Percentiles rank a stretch among this genome's conserved stretches.
Conservation (phyloP, 768 basidiomycete species). For the Agrocybe pediades region DNA sequence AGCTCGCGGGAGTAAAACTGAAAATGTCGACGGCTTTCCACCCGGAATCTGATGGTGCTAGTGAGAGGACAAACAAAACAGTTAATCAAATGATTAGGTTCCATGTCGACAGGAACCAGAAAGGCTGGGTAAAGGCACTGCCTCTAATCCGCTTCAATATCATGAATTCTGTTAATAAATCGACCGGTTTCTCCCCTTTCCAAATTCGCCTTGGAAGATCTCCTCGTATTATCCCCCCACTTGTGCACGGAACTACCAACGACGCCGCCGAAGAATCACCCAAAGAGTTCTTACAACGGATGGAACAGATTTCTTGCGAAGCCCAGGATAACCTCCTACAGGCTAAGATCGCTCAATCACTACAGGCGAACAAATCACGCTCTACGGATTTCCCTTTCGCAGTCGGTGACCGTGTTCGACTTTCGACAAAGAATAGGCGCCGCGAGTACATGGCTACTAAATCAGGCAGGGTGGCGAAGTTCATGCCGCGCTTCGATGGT, state of each 20-base stretch:
- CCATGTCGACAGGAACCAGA: constrained; percentile 30
- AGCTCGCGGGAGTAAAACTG: background rate
- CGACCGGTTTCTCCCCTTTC: constrained; percentile 33
- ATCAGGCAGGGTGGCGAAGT: constrained; percentile 31
- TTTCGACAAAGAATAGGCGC: constrained; percentile 25
- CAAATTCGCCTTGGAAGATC: constrained; percentile 25
- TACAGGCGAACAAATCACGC: constrained; percentile 9
- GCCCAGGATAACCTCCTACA: constrained; percentile 21
- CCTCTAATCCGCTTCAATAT: constrained; percentile 30
- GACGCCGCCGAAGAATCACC: constrained; percentile 23
- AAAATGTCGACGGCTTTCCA: constrained; percentile 28
- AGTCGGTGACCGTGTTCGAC: constrained; percentile 10
- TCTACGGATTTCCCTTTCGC: background rate
- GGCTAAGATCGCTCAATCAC: constrained; percentile 19
- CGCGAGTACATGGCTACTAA: constrained; percentile 24
- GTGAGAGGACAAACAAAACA: constrained; percentile 34
- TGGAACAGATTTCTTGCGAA: constrained; percentile 19
- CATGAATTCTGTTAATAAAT: constrained; percentile 31
- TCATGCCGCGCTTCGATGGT: constrained; percentile 34
- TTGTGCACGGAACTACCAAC: constrained; percentile 38
- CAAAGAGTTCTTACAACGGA: constrained; percentile 17
- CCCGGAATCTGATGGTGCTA: constrained; percentile 35
- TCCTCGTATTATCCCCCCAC: constrained; percentile 22
- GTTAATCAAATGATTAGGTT: constrained; percentile 28
- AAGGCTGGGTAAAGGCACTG: constrained; percentile 28